Conservation (phyloP, 306 rosid species). For the Pachyrhizus erosus region DNA sequence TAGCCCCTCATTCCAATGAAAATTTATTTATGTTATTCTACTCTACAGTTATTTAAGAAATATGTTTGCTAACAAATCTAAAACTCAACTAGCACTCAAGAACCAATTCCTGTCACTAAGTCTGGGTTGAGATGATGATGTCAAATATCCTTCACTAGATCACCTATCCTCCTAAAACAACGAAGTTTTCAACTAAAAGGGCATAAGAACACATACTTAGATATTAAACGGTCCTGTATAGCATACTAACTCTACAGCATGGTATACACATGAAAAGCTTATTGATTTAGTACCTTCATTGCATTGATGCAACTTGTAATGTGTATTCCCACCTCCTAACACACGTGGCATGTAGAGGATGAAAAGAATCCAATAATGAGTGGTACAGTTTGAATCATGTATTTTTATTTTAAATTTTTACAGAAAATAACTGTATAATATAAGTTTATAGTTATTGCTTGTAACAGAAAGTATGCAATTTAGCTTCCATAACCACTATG, state of each 20-base stretch:
- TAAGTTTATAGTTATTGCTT: background rate
- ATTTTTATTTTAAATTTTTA: background rate
- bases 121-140: background rate
- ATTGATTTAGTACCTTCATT: background rate
- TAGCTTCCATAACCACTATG: background rate
- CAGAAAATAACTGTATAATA: background rate
- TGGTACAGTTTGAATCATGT: background rate
- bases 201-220: background rate
- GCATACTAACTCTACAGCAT: background rate
- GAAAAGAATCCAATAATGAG: constrained; percentile 20
- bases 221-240: constrained; percentile 8
- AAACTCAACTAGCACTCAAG: constrained; percentile 15
- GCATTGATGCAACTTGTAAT: background rate
- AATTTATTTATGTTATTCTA: constrained; percentile 20
- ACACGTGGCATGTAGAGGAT: background rate
- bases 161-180: background rate
- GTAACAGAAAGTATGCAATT: background rate
- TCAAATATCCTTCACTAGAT: background rate
- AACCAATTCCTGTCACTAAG: background rate
- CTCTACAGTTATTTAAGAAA: constrained; percentile 1
- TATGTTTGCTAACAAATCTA: background rate
- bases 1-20: constrained; percentile 4
- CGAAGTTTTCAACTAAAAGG: background rate
- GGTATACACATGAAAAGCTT: background rate
- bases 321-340: background rate